A percentile compares a stretch with the other conserved stretches of the same genome.
Conservation (phyloP, 331 rosid genomes). For the Telfairia occidentalis region DNA sequence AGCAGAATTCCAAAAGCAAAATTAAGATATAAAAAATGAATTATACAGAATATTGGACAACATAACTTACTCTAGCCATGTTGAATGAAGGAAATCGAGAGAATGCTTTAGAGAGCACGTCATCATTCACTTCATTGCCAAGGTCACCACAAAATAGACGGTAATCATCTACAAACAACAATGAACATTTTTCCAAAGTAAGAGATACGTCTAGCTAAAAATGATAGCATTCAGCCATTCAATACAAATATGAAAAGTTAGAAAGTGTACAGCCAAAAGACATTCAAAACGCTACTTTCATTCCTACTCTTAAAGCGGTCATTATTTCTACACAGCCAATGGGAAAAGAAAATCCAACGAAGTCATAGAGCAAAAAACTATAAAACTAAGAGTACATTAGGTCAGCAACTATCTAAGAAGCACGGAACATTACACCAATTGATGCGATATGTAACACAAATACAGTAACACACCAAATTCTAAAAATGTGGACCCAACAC, state of each 20-base stretch:
- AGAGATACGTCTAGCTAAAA: not conserved
- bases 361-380: not conserved
- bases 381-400: not conserved
- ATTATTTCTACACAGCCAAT: not conserved
- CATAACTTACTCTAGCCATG: conserved; percentile 68
- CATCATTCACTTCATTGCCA: conserved; percentile 97
- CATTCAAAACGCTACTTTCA: not conserved
- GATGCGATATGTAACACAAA: not conserved
- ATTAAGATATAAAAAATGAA: conserved; percentile 3
- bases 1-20: conserved; percentile 33
- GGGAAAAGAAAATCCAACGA: not conserved
- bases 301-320: not conserved
- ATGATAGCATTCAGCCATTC: not conserved
- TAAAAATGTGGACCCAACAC: not conserved
- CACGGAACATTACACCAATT: not conserved
- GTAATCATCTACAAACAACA: conserved; percentile 59
- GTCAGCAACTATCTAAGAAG: not conserved
- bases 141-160: conserved; percentile 90
- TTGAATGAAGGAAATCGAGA: conserved; percentile 84
- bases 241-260: not conserved
- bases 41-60: not conserved
- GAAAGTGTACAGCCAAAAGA: not conserved
- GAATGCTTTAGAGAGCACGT: conserved; percentile 89
- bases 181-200: conserved; percentile 4
- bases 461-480: not conserved